Conservation (phyloP, 2,329 filamentous ascomycete species). For the Ilyonectria mors-panacis region DNA sequence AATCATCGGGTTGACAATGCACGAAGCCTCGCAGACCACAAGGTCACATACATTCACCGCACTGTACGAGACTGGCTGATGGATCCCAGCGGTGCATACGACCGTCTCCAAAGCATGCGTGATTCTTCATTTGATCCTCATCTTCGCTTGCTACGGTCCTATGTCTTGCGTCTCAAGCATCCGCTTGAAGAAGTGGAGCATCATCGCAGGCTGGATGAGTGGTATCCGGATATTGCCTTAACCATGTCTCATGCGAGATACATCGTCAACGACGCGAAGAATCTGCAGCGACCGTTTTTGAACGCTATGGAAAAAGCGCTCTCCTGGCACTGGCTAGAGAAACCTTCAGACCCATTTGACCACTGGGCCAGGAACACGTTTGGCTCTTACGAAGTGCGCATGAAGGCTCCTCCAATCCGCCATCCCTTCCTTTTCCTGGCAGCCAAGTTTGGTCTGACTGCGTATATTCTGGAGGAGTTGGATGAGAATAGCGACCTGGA, state of each 20-base stretch:
- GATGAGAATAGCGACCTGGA: constrained; percentile 1
- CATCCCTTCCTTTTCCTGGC: constrained; percentile 52
- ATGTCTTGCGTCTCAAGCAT: constrained; percentile 52
- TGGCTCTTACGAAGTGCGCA: constrained; percentile 50
- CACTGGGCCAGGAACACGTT: constrained; percentile 54
- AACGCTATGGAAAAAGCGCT: constrained; percentile 49
- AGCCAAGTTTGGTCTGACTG: constrained; percentile 51
- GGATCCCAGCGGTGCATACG: constrained; percentile 38
- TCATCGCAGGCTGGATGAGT: constrained; percentile 56
- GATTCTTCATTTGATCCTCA: constrained; percentile 48
- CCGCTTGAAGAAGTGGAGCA: constrained; percentile 54
- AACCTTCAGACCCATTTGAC: constrained; percentile 46
- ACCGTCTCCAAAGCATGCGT: constrained; percentile 24
- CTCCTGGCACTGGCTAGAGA: constrained; percentile 51
- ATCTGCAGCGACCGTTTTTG: constrained; percentile 18
- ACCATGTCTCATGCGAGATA: constrained; percentile 55
- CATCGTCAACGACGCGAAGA: constrained; percentile 38
- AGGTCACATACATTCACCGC: constrained; percentile 53
- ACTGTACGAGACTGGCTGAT: constrained; percentile 55
- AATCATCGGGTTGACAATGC: constrained; percentile 8
- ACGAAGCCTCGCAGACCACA: constrained; percentile 31
- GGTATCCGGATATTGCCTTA: constrained; percentile 56
- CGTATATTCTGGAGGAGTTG: constrained; percentile 48
- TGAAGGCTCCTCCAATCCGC: constrained; percentile 48
- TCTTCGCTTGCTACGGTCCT: constrained; percentile 51